Base-by-base conservation (phyloP, 108 stramenopile genomes). In the Pelagomonas calceolata region DNA sequence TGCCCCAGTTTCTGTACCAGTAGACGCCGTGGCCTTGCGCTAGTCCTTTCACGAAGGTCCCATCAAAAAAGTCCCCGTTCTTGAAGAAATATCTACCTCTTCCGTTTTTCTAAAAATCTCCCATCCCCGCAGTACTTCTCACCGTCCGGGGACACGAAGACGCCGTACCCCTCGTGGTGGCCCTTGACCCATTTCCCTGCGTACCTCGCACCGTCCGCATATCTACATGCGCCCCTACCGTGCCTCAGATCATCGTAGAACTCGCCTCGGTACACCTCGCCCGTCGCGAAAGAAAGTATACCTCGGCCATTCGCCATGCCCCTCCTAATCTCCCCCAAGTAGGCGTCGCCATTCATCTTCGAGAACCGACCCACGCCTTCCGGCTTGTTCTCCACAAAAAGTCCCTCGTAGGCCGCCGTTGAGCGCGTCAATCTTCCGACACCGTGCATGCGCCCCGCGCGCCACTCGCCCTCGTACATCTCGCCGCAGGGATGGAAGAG, bases 361-460 rank as follows among this genome's bases (percentile, higher is more conserved):
- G 33, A 36, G 43, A 73, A 78, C 26, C 31, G 39, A 5, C 77
- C 77, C 32, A 78, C 32, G 35, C 77, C 77, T 4, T 78, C 39
- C 68, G 66, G 68, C 72, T 69, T 44, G 30, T 66, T 43, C 34
- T 46, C 34, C 33, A 26, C 65, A 65, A 78, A 78, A 32, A 30
- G 14, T 21, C 77, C 77, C 31, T 72, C 43, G 67, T 78, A 78
- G 7, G 65, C 33, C 77, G 31, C 77, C 77, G 51, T 69, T 74
- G 17, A 32, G 30, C 0, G 33, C n/a, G 63, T 9, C 30, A 60
- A 12, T 12, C 9, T 30, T 18, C 64, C 70, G n/a, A 60, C n/a
- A 16, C 75, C 70, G 31, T 76, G 17, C 30, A 70, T 70, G 29
- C 21, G 14, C 16, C 43, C 33, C 34, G 33, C 26, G 32, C 46